Percentiles rank a stretch among this genome's conserved stretches.
Evolutionary conservation across 2,329 filamentous ascomycete genomes (phyloP).

Genomic region (Xylariaceae sp.): DNA sequence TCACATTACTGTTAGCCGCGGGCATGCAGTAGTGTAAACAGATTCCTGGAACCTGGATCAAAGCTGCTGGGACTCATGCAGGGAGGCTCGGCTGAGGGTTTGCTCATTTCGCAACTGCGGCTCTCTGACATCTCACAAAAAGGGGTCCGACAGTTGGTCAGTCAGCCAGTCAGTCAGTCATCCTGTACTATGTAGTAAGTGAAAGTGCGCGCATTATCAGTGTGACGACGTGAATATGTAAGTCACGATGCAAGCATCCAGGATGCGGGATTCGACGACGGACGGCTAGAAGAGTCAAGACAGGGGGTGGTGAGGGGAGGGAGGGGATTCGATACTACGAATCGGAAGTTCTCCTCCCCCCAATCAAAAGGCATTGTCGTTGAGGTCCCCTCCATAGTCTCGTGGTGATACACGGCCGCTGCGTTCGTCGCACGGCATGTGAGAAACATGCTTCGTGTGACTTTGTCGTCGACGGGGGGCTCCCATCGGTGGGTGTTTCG

Average conservation of each 20-base stretch:
- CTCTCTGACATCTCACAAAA: constrained; percentile 11
- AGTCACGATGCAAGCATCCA: constrained; percentile 3
- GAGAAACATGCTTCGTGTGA: constrained; percentile 26
- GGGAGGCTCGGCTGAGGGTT: constrained; percentile 5
- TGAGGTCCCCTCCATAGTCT: constrained; percentile 21
- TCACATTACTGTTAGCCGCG: constrained; percentile 17
- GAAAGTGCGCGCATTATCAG: not conserved
- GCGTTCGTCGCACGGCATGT: constrained; percentile 29
- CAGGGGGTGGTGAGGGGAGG: not conserved
- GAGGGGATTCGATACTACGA: constrained; percentile 15
- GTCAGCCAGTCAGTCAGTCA: not conserved
- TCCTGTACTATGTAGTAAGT: not conserved
- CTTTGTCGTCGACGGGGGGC: constrained; percentile 19
- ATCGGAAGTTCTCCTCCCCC: constrained; percentile 25
- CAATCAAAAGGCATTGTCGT: constrained; percentile 19
- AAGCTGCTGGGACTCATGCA: constrained; percentile 17
- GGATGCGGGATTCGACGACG: constrained; percentile 4
- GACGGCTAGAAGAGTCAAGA: not conserved
- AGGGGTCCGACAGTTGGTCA: too few relatives aligned
- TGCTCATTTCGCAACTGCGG: constrained; percentile 11
- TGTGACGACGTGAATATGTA: not conserved
- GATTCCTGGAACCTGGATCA: constrained; percentile 16
- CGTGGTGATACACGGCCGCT: constrained; percentile 25
- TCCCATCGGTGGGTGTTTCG: constrained; percentile 23
- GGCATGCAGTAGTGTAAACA: constrained; percentile 13